phyloP scores from a whole-genome alignment of 257 asterid species.

The Agastache rugosa region DNA sequence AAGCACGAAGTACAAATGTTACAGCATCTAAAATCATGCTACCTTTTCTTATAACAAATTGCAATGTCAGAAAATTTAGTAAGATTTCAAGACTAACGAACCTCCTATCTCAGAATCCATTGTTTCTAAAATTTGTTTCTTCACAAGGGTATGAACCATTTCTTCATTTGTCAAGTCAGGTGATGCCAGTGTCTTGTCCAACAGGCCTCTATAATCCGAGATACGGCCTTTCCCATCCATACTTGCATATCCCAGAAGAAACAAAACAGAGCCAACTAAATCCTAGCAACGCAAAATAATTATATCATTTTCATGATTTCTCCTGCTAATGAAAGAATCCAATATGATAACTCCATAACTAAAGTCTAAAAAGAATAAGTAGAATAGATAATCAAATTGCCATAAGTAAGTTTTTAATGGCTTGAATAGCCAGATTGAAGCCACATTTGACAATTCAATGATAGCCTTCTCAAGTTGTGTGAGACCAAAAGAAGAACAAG shows the following conservation, averaged over 20 bases:
- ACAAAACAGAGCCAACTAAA: slow-evolving; percentile 3
- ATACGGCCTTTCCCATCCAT: slow-evolving; percentile 58
- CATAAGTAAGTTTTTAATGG: not conserved
- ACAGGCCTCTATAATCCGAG: slow-evolving; percentile 57
- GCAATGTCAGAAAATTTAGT: slow-evolving; percentile 4
- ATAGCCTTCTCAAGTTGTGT: slow-evolving; percentile 1
- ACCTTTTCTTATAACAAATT: not conserved
- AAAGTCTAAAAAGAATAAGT: not conserved
- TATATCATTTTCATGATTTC: slow-evolving; percentile 8
- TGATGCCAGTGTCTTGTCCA: slow-evolving; percentile 68
- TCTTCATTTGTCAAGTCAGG: slow-evolving; percentile 54
- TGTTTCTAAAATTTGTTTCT: slow-evolving; percentile 63
- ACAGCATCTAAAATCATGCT: not conserved
- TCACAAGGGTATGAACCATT: slow-evolving; percentile 56
- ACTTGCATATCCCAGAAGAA: slow-evolving; percentile 44
- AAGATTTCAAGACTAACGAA: slow-evolving; percentile 23
- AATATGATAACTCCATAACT: not conserved
- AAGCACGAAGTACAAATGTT: slow-evolving; percentile 27
- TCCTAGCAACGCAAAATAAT: slow-evolving; percentile 30
- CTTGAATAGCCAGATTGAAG: slow-evolving; percentile 10
- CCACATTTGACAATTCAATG: slow-evolving; percentile 8
- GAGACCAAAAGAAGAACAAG: slow-evolving; percentile 8
- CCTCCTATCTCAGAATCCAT: slow-evolving; percentile 43
- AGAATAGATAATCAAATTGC: not conserved
- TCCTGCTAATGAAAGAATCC: not conserved